Evolutionary conservation across 2,329 filamentous ascomycete species (phyloP), one percentile per base, ranked within the genome.

Genomic region (Cryphonectria naterciae): DNA sequence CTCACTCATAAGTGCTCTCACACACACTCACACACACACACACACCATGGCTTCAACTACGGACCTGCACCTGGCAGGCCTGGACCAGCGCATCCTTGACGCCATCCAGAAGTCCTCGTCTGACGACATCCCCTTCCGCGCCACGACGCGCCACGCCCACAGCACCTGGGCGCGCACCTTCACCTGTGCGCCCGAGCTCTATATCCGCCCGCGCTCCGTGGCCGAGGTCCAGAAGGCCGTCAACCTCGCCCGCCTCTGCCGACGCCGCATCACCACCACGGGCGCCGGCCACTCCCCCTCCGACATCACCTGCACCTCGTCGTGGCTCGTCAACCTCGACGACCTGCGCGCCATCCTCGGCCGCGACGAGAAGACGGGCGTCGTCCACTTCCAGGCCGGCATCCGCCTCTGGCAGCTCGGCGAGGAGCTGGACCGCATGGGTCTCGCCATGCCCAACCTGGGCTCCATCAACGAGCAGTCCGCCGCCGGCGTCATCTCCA

Each of bases 381-480:
- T 92, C 10, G 88, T 97, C 68, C 89, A 90, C 2, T 92, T 97
- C 76, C 88, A 98, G 82, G 92, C 92, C n/a, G 96, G 96, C 22
- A 97, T 98, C 74, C 88, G 95, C 28, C 84, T 99, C 72, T 89
- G 89, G 76, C 84, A 91, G 72, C 84, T 99, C 70, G 92, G 94
- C 73, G 86, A 88, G 60, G 88, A 90, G 77, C 89, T 98, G 43
- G 93, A 93, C 75, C 85, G 87, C 68, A 82, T 91, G 76, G 94
- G 93, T 0, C 86, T 97, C 74, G 94, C 94, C 2, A 91, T 99
- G 88, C 92, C 93, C 39, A 98, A 97, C 79, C 84, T 98, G 62
- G 96, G 96, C 49, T 97, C 94, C 80, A 99, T 99, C 81, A 94
- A 98, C 79, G 89, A 94, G 76, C 96, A 99, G 85, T 96, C 93